Conservation (phyloP, 805 yeast species). For the Metschnikowia anglica region DNA sequence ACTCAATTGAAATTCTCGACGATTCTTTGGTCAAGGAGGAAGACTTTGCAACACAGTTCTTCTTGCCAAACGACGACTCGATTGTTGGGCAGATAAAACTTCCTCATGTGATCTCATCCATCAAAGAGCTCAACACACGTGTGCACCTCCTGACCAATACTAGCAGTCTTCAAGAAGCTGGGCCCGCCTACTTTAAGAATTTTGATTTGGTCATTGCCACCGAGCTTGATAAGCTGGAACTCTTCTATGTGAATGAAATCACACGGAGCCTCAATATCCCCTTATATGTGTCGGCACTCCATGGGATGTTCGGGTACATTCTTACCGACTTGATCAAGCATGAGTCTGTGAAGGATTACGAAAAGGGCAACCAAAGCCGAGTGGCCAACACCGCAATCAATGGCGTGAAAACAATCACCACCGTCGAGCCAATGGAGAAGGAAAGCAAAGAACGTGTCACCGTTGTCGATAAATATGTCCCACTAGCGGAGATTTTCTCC, state of each 20-base stretch:
- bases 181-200: conserved; percentile 41
- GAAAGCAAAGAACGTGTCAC: conserved; percentile 44
- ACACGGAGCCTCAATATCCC: conserved; percentile 62
- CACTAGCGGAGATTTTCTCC: conserved; percentile 34
- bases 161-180: conserved; percentile 18
- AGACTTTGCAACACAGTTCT: conserved; percentile 76
- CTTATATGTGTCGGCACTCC: conserved; percentile 63
- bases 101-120: conserved; percentile 52
- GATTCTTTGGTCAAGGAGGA: conserved; percentile 49
- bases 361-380: conserved; percentile 43
- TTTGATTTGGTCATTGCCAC: conserved; percentile 79
- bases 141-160: conserved; percentile 56
- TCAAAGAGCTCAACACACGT: conserved; percentile 76
- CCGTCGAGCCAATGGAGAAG: conserved; percentile 33
- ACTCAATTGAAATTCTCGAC: conserved; percentile 72
- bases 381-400: conserved; percentile 53
- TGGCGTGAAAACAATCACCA: conserved; percentile 33
- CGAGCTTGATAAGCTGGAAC: conserved; percentile 48
- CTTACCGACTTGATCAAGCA: conserved; percentile 76
- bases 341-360: conserved; percentile 52
- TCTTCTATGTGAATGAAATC: conserved; percentile 49
- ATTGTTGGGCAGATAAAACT: conserved; percentile 59
- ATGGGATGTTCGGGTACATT: conserved; percentile 82
- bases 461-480: conserved; percentile 37
- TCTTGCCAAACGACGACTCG: conserved; percentile 50